Evolutionary conservation across 441 rosid species (phyloP).

Genomic region (Erysimum pusillum): DNA sequence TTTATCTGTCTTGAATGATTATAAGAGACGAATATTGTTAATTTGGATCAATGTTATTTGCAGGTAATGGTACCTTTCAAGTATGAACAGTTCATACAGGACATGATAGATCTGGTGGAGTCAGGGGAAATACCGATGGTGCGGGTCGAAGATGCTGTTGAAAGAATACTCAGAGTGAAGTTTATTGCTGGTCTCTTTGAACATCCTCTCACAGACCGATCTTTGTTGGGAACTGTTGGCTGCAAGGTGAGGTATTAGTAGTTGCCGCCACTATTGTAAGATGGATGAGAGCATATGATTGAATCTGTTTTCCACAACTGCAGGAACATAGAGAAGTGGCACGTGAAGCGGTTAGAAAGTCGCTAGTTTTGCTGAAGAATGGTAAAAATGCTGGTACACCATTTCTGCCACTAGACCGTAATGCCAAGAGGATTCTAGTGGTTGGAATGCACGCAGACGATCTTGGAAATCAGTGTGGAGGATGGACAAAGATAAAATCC

Average conservation of each 20-base stretch:
- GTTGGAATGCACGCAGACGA: conserved; percentile 79
- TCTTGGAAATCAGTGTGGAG: conserved; percentile 92
- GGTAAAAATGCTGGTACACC: conserved; percentile 62
- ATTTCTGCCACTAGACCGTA: conserved; percentile 69
- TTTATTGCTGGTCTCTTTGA: conserved; percentile 83
- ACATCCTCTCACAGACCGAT: conserved; percentile 72
- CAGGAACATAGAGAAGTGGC: conserved; percentile 82
- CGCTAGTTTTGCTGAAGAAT: conserved; percentile 83
- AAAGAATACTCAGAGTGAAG: conserved; percentile 88
- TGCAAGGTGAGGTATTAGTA: conserved; percentile 63
- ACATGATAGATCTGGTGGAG: conserved; percentile 62
- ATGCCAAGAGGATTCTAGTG: conserved; percentile 72
- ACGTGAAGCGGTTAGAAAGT: conserved; percentile 88
- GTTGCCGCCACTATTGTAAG: not conserved
- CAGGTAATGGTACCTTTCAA: conserved; percentile 81
- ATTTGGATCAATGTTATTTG: conserved; percentile 61
- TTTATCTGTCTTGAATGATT: conserved; percentile 51
- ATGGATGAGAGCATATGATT: conserved; percentile 4
- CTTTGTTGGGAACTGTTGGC: conserved; percentile 70
- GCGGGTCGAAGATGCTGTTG: conserved; percentile 84
- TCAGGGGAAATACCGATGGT: conserved; percentile 73
- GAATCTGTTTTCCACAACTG: conserved; percentile 5
- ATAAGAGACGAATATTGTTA: conserved; percentile 57
- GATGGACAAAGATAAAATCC: conserved; percentile 76
- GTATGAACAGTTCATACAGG: conserved; percentile 59